A percentile compares a stretch with the other conserved stretches of the same genome.
Evolutionary conservation across 78 protist species (phyloP).

Genomic region (Polysphondylium violaceum): DNA sequence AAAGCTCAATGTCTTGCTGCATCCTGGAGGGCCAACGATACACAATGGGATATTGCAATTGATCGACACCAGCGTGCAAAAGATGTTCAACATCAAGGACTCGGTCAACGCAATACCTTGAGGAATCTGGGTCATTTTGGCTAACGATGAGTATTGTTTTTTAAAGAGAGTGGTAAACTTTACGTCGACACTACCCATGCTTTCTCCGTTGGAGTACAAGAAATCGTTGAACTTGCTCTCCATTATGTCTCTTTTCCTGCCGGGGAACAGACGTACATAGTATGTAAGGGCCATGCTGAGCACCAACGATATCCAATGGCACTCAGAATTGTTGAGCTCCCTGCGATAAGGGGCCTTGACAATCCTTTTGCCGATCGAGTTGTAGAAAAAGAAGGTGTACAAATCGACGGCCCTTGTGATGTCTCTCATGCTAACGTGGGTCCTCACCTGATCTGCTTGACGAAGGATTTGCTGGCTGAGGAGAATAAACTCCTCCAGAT

Average conservation of each 20-base stretch:
- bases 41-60: constrained; percentile 17
- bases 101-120: constrained; percentile 56
- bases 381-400: constrained; percentile 42
- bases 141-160: neutral
- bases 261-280: constrained; percentile 6
- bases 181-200: too few species aligned
- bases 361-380: neutral
- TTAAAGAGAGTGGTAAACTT: neutral
- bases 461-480: constrained; percentile 27
- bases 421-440: constrained; percentile 79
- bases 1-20: constrained; percentile 42
- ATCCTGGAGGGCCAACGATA: constrained; percentile 76
- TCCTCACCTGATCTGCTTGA: constrained; percentile 5
- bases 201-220: too few species aligned
- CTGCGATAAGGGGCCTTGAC: neutral
- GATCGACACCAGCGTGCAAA: constrained; percentile 3
- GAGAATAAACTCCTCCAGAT: neutral
- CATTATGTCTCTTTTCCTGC: neutral
- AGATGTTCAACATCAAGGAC: constrained; percentile 21
- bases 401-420: constrained; percentile 45
- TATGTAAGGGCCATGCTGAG: constrained; percentile 4
- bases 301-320: constrained; percentile 21
- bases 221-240: neutral
- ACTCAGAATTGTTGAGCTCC: neutral
- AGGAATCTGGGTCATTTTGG: constrained; percentile 9